Evolutionary conservation across 352 stramenopile genomes (phyloP).

Genomic region (Pythium phragmiticola): DNA sequence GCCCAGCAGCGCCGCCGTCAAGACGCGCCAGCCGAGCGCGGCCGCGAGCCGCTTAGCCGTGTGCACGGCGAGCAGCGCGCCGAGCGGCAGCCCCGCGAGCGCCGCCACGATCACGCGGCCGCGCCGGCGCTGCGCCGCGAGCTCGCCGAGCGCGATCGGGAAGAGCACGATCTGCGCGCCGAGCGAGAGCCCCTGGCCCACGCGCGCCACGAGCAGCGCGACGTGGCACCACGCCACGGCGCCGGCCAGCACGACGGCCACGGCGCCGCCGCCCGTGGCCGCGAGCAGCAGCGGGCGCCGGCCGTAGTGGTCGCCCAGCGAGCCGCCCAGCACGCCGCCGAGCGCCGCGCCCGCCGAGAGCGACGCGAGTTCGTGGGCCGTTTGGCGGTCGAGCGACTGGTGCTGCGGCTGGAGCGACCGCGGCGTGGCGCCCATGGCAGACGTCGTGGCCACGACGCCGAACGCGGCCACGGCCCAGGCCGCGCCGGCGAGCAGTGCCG

Average conservation of each 20-base stretch:
- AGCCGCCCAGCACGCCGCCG: conserved; percentile 49
- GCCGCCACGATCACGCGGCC: conserved; percentile 55
- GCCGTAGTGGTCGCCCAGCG: conserved; percentile 60
- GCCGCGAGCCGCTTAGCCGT: conserved; percentile 30
- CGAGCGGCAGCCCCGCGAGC: conserved; percentile 40
- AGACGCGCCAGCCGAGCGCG: conserved; percentile 22
- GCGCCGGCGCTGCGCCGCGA: conserved; percentile 54
- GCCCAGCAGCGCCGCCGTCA: conserved; percentile 30
- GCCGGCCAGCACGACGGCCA: conserved; percentile 33
- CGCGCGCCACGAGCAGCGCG: conserved; percentile 34
- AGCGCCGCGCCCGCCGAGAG: conserved; percentile 33
- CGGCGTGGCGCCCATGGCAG: conserved; percentile 4
- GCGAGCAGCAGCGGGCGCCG: conserved; percentile 41
- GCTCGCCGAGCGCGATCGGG: conserved; percentile 54
- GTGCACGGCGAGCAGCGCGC: conserved; percentile 40
- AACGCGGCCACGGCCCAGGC: conserved; percentile 17
- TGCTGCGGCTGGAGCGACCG: neutral
- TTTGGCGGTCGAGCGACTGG: neutral
- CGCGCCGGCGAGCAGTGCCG: conserved; percentile 8
- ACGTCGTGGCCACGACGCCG: conserved; percentile 1
- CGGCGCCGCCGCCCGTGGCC: conserved; percentile 34
- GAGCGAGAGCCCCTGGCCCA: conserved; percentile 44
- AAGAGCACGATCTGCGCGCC: conserved; percentile 57
- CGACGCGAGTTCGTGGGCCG: conserved; percentile 13
- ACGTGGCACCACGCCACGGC: conserved; percentile 17